Evolutionary conservation across 441 rosid species (phyloP), one percentile per base, ranked within the genome.

Genomic region (Breynia disticha): DNA sequence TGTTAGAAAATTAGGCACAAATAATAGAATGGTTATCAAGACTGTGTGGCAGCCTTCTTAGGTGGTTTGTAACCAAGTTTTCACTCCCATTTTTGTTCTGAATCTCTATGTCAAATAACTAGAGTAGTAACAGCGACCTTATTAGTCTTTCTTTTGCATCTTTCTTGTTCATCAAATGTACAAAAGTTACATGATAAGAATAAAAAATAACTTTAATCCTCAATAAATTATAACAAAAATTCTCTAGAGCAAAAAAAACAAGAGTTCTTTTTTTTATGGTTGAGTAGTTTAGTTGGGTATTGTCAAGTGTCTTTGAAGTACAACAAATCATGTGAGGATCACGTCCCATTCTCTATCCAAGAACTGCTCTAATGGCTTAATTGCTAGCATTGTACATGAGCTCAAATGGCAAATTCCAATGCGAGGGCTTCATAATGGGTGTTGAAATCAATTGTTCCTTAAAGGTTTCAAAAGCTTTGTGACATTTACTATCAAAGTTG

Each of bases 331-430:
- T 20, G 16, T 21, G 49, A 16, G 20, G n/a, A 14, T 11, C 16
- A 7, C 12, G 19, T 1, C 19, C 49, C 5, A 21, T 19, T n/a
- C 20, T 1, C 19, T 60, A 50, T 19, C 64, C 28, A 7, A 51
- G 42, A 9, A 60, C 50, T 8, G 47, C 57, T 13, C 42, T 43
- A 13, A 50, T 10, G n/a, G 1, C 57, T 22, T 39, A 44, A 16
- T n/a, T 4, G 22, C 22, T 50, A 5, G 41, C 57, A n/a, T 51
- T 51, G 45, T 43, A 60, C 44, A 60, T 51, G n/a, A 60, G 17
- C 44, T 60, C 16, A 52, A 50, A 50, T 2, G 44, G 22, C 4
- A 21, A 8, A 1, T 37, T 22, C 11, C 41, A 60, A 22, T 51
- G 13, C 3, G 11, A 17, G 15, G 39, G 7, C 5, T 16, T 5